Evolutionary conservation across 306 rosid genomes (phyloP).

Genomic region (Cucurbita pepo): DNA sequence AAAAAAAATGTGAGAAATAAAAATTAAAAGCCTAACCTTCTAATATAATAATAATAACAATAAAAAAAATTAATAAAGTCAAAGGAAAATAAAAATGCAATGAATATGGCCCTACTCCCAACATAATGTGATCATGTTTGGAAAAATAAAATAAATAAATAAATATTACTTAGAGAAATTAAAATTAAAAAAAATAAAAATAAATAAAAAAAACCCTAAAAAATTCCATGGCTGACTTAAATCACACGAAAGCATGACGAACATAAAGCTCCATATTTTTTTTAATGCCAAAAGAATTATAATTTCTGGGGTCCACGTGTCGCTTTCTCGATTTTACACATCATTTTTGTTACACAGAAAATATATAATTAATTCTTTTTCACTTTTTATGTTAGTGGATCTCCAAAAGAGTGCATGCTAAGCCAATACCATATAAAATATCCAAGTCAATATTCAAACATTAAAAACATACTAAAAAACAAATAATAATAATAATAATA

Average conservation of each 20-base stretch:
- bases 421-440: neutral
- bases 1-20: no score
- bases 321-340: neutral
- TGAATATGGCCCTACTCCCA: neutral
- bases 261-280: neutral
- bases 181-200: neutral
- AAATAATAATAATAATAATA: no score
- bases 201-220: neutral
- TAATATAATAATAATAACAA: neutral
- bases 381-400: neutral
- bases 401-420: neutral
- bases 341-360: neutral
- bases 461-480: no score
- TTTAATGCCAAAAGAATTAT: neutral
- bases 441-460: no score
- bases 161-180: neutral
- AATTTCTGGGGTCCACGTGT: neutral
- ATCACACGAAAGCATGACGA: constrained; percentile 1
- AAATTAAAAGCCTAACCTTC: neutral
- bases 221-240: neutral
- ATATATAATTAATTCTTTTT: neutral
- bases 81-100: neutral
- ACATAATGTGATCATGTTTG: neutral
- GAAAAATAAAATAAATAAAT: no score
- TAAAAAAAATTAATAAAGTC: no score